Conservation (phyloP, 148 eudicot species). For the Vaccinium darrowii region DNA sequence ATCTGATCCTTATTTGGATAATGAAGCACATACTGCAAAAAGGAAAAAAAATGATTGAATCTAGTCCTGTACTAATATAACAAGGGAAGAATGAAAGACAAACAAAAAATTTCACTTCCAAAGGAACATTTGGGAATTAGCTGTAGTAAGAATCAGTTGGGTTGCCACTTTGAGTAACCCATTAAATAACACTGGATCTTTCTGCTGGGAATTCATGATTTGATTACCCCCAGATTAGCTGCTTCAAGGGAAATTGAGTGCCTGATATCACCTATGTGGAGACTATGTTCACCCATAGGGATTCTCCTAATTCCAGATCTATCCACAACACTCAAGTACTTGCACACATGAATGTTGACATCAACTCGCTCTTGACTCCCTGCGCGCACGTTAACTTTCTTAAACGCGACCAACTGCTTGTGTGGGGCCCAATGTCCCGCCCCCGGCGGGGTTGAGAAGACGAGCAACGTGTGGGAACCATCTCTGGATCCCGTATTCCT, state of each 20-base stretch:
- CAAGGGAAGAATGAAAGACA: not conserved
- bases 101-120: not conserved
- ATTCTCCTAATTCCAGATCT: conserved; percentile 64
- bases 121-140: not conserved
- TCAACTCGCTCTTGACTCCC: conserved; percentile 45
- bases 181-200: not conserved
- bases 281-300: conserved; percentile 68
- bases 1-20: not conserved
- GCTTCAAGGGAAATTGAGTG: conserved; percentile 62
- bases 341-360: conserved; percentile 70
- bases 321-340: conserved; percentile 75
- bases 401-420: conserved; percentile 71
- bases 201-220: conserved; percentile 14
- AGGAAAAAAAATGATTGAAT: not conserved
- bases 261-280: conserved; percentile 60
- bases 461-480: conserved; percentile 75
- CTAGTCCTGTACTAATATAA: not conserved
- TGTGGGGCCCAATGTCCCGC: conserved; percentile 63
- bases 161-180: conserved; percentile 2
- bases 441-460: conserved; percentile 62
- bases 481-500: conserved; percentile 60
- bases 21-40: not conserved
- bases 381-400: conserved; percentile 57
- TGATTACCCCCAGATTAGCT: conserved; percentile 44
- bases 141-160: not conserved